Conservation (phyloP, 495 filamentous ascomycete genomes). For the Daldinia decipiens region DNA sequence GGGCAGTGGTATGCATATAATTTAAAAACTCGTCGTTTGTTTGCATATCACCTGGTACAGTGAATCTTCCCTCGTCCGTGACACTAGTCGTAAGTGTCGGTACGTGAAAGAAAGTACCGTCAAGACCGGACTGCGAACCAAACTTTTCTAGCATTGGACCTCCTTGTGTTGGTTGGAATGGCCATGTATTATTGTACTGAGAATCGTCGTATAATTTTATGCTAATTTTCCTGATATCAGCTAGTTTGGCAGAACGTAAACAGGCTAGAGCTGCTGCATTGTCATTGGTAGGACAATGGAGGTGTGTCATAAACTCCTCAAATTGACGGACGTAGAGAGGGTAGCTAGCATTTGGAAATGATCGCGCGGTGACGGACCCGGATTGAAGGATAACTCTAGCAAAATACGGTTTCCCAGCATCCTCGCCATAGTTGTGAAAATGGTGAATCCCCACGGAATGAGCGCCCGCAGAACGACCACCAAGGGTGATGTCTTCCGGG, state of each 20-base stretch:
- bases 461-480: conserved; percentile 72
- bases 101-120: conserved; percentile 62
- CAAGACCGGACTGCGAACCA: conserved; percentile 62
- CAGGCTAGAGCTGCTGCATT: conserved; percentile 61
- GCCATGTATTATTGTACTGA: conserved; percentile 66
- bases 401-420: conserved; percentile 54
- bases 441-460: conserved; percentile 62
- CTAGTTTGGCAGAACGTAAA: conserved; percentile 58
- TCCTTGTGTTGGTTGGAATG: conserved; percentile 73
- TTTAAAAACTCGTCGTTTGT: conserved; percentile 60
- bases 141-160: conserved; percentile 56
- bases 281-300: conserved; percentile 51
- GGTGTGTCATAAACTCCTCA: conserved; percentile 63
- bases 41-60: conserved; percentile 60
- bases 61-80: conserved; percentile 69
- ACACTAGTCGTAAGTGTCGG: conserved; percentile 71
- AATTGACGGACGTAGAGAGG: conserved; percentile 67
- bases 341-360: conserved; percentile 63
- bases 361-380: conserved; percentile 67
- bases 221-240: conserved; percentile 63
- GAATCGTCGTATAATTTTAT: conserved; percentile 63
- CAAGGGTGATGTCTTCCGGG: conserved; percentile 66
- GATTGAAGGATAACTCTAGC: conserved; percentile 70
- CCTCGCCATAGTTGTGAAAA: conserved; percentile 50
- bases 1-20: conserved; percentile 67